Evolutionary conservation across 2,329 filamentous ascomycete species (phyloP).

Genomic region (Monosporascus sp.): DNA sequence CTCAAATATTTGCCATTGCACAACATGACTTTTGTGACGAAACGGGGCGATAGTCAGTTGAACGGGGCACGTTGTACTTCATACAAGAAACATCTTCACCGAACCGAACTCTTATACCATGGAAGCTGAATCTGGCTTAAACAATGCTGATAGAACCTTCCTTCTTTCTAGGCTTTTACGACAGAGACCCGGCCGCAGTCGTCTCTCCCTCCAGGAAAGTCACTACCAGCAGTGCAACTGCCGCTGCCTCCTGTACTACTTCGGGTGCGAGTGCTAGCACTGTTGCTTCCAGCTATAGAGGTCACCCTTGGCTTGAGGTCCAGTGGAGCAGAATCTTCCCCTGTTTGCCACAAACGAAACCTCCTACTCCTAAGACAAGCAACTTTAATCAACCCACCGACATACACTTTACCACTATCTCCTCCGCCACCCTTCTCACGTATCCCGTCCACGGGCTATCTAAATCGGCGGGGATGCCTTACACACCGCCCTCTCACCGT

Average conservation of each 20-base stretch:
- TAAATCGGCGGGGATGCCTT: constrained; percentile 64
- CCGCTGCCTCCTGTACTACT: constrained; percentile 3
- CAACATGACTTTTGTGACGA: background rate
- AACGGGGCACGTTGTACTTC: constrained; percentile 1
- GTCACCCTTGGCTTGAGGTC: constrained; percentile 20
- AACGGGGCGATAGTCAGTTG: constrained; percentile 5
- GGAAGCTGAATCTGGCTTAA: constrained; percentile 16
- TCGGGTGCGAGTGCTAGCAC: background rate
- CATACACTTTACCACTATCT: constrained; percentile 8
- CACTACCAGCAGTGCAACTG: constrained; percentile 8
- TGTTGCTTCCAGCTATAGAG: constrained; percentile 5
- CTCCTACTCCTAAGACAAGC: constrained; percentile 17
- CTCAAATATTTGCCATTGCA: constrained; percentile 4
- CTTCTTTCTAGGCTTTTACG: constrained; percentile 22
- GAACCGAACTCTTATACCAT: constrained; percentile 13
- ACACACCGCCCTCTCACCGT: constrained; percentile 71
- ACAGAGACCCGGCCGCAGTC: constrained; percentile 6
- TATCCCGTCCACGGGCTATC: constrained; percentile 20
- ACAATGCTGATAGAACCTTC: constrained; percentile 25
- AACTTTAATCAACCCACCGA: constrained; percentile 19
- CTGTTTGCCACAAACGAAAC: constrained; percentile 20
- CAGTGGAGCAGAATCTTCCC: constrained; percentile 23
- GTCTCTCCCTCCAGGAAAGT: background rate
- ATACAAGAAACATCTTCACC: background rate
- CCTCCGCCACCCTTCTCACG: constrained; percentile 10